Conservation (phyloP, 495 filamentous ascomycete genomes). For the Hyaloscypha bicolor region DNA sequence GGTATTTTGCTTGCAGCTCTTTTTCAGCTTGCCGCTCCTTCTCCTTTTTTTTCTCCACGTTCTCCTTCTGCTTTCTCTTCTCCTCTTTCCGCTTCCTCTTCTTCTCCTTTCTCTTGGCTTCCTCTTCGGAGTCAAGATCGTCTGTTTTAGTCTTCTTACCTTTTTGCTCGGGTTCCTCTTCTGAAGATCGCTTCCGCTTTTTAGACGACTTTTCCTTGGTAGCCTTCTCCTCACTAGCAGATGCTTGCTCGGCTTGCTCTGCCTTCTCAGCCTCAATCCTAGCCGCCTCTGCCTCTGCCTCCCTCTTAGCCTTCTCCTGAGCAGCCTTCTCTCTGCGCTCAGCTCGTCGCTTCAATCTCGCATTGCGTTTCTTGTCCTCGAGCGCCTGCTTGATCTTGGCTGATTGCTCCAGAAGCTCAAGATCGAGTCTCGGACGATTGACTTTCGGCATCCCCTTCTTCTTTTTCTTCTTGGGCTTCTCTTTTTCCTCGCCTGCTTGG, state of each 20-base stretch:
- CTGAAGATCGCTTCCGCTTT: constrained; percentile 11
- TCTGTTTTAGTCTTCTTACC: constrained; percentile 23
- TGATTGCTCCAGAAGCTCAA: background rate
- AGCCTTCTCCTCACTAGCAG: background rate
- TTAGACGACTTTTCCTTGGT: background rate
- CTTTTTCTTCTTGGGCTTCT: background rate
- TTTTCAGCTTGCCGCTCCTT: background rate
- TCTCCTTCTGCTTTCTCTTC: constrained; percentile 8
- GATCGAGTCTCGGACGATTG: background rate
- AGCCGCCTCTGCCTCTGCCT: background rate
- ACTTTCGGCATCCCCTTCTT: constrained; percentile 1
- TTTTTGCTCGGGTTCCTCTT: constrained; percentile 16
- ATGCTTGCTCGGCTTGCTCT: constrained; percentile 9
- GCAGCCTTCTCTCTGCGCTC: background rate
- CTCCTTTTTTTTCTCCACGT: background rate
- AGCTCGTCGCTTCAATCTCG: background rate
- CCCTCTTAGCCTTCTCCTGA: background rate
- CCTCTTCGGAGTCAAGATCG: constrained; percentile 16
- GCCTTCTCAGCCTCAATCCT: background rate
- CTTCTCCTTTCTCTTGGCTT: constrained; percentile 22
- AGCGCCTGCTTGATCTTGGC: background rate
- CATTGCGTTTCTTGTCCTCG: constrained; percentile 16
- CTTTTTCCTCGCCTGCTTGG: background rate
- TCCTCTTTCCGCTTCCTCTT: constrained; percentile 14
- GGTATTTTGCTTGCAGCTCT: background rate